phyloP scores from a whole-genome alignment of 2,329 filamentous ascomycete species.

The Pleomassaria siparia region DNA sequence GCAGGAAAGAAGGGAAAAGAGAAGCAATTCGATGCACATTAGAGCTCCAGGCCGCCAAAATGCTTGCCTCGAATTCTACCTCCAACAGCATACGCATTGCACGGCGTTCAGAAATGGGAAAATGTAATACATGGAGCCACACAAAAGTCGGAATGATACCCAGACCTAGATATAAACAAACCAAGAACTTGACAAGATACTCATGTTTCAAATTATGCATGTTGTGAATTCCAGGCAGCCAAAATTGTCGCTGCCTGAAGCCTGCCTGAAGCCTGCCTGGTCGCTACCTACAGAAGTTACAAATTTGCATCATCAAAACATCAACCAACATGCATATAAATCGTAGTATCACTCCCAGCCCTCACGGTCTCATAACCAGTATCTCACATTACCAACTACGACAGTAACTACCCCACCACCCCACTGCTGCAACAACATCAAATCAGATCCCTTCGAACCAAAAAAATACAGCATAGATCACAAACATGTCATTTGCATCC shows the following conservation, averaged over 20 bases:
- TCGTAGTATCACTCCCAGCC: conserved; percentile 13
- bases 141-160: conserved; percentile 37
- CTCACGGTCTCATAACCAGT: neutral
- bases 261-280: conserved; percentile 31
- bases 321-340: conserved; percentile 26
- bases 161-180: conserved; percentile 10
- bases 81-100: conserved; percentile 27
- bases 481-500: conserved; percentile 59
- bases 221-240: conserved; percentile 23
- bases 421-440: neutral
- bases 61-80: conserved; percentile 6
- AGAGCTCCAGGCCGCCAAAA: neutral
- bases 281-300: conserved; percentile 30
- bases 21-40: neutral
- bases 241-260: conserved; percentile 31
- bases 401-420: neutral
- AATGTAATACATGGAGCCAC: conserved; percentile 24
- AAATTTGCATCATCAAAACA: conserved; percentile 14
- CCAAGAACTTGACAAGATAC: neutral
- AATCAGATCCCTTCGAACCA: neutral
- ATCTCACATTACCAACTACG: conserved; percentile 8
- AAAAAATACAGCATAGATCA: conserved; percentile 1
- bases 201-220: conserved; percentile 7
- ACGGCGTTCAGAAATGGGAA: conserved; percentile 30
- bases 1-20: neutral